Evolutionary conservation across 768 basidiomycete species (phyloP).

Genomic region (Termitomyces sp.): DNA sequence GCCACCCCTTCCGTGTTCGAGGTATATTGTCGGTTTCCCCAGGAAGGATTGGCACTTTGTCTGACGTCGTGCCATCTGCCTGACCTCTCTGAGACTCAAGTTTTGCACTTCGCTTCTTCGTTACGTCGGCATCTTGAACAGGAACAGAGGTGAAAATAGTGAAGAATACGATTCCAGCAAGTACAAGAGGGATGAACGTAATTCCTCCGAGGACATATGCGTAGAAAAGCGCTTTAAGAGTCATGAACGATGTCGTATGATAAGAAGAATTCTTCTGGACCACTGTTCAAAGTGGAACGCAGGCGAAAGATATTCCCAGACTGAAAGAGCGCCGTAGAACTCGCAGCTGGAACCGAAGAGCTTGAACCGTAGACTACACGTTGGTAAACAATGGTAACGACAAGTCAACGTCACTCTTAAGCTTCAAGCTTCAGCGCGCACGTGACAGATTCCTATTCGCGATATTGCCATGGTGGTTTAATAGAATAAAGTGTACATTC

Average conservation of each 20-base stretch:
- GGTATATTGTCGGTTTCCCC: conserved; percentile 50
- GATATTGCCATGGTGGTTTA: too few relatives aligned
- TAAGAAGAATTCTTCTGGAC: neutral
- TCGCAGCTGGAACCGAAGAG: neutral
- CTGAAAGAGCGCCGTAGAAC: neutral
- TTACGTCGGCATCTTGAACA: conserved; percentile 49
- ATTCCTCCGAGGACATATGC: conserved; percentile 88
- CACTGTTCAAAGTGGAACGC: conserved; percentile 4
- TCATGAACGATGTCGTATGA: conserved; percentile 36
- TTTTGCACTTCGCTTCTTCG: conserved; percentile 31
- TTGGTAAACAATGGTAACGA: neutral
- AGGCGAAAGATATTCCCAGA: neutral
- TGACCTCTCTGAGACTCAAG: conserved; percentile 22
- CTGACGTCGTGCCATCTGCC: conserved; percentile 22
- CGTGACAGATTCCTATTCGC: neutral
- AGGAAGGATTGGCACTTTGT: conserved; percentile 17
- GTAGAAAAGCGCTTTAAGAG: conserved; percentile 65
- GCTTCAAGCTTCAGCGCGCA: neutral
- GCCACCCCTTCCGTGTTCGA: conserved; percentile 72
- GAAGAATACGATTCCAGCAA: conserved; percentile 52
- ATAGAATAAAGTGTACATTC: neutral
- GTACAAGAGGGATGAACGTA: conserved; percentile 80
- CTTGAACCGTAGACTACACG: neutral
- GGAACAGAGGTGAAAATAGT: conserved; percentile 84
- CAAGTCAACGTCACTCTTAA: conserved; percentile 6